Conservation (phyloP, 2,329 filamentous ascomycete species). For the Ophioceras dolichostomum region DNA sequence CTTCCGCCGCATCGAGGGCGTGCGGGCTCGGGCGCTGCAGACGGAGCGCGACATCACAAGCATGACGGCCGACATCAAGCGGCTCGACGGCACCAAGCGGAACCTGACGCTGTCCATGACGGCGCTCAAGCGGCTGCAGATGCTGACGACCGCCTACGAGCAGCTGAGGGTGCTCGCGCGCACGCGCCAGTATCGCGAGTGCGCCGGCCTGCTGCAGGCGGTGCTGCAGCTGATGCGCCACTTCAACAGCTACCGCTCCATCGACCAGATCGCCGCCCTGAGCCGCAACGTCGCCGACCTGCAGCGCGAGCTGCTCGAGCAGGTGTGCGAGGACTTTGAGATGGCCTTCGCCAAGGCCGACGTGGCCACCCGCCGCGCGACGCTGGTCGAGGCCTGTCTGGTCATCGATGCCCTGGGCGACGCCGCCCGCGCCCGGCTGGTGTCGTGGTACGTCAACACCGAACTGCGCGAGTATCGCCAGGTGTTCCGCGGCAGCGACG, state of each 20-base stretch:
- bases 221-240: slow-evolving; percentile 97
- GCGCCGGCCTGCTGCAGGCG: slow-evolving; percentile 83
- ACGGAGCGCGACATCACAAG: slow-evolving; percentile 94
- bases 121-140: slow-evolving; percentile 89
- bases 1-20: slow-evolving; percentile 89
- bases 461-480: slow-evolving; percentile 91
- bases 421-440: slow-evolving; percentile 64
- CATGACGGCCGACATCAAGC: slow-evolving; percentile 98
- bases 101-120: slow-evolving; percentile 98
- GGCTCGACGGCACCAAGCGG: slow-evolving; percentile 88
- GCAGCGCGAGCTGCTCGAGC: slow-evolving; percentile 84
- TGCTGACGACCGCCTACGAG: slow-evolving; percentile 98
- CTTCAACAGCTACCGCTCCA: slow-evolving; percentile 95
- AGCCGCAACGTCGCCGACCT: slow-evolving; percentile 88
- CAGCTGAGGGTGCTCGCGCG: slow-evolving; percentile 76
- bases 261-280: slow-evolving; percentile 91
- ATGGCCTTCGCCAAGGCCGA: slow-evolving; percentile 86
- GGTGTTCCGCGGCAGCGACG: slow-evolving; percentile 91
- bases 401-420: slow-evolving; percentile 95
- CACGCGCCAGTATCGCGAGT: slow-evolving; percentile 86
- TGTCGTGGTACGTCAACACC: slow-evolving; percentile 98
- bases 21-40: slow-evolving; percentile 76
- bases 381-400: slow-evolving; percentile 75
- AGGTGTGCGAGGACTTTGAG: slow-evolving; percentile 99
- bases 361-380: slow-evolving; percentile 53